These are phyloP conservation scores for Microcera coccophila DNA, from an alignment of 2,329 filamentous ascomycete genomes.

Conservation along the genomic window DNA sequence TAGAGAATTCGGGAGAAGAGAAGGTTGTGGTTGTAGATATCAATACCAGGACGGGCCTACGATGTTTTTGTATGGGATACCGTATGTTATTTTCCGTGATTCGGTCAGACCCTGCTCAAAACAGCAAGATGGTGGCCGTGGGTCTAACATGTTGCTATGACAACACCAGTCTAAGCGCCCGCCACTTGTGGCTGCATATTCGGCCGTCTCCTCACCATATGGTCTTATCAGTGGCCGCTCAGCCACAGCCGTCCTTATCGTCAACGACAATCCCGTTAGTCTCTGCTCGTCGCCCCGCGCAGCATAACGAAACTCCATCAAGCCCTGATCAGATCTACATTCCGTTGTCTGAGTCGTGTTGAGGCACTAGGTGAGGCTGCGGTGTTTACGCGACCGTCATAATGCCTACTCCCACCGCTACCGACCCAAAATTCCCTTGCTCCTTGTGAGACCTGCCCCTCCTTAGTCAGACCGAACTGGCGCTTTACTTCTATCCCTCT, in stretches of 20 bases:
- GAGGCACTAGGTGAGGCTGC: slow-evolving; percentile 1
- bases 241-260: slow-evolving; percentile 1
- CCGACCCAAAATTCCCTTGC: slow-evolving; percentile 60
- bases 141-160: slow-evolving; percentile 18
- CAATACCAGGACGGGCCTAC: slow-evolving; percentile 20
- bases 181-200: slow-evolving; percentile 3
- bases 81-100: slow-evolving; percentile 25
- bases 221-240: not conserved
- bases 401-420: slow-evolving; percentile 41
- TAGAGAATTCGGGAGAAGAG: slow-evolving; percentile 17
- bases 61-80: slow-evolving; percentile 33
- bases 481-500: slow-evolving; percentile 15
- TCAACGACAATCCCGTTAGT: not conserved
- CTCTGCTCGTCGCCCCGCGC: slow-evolving; percentile 5
- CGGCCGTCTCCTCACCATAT: not conserved
- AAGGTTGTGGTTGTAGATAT: slow-evolving; percentile 21
- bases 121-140: slow-evolving; percentile 20
- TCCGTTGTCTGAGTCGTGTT: not conserved
- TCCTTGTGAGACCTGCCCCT: slow-evolving; percentile 49
- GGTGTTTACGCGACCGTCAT: slow-evolving; percentile 17
- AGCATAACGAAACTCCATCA: not conserved
- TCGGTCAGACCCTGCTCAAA: slow-evolving; percentile 20
- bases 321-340: slow-evolving; percentile 1
- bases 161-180: slow-evolving; percentile 6
- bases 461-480: slow-evolving; percentile 3